These are phyloP conservation scores for Talaromyces thailandensis DNA, from an alignment of 495 filamentous ascomycete genomes.

Conservation along the genomic window DNA sequence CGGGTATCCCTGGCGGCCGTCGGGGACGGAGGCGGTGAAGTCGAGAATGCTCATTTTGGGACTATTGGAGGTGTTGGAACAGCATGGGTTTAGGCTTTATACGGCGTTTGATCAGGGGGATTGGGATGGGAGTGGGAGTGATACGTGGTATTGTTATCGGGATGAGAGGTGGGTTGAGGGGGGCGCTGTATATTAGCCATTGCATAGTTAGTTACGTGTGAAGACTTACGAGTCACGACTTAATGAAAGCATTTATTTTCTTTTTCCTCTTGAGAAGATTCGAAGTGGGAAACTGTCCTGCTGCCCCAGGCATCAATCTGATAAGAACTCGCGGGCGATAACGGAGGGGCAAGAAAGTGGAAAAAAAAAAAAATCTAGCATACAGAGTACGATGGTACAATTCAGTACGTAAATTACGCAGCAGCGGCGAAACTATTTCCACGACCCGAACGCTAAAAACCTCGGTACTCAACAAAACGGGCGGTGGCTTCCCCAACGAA, in stretches of 20 bases:
- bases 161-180: no score
- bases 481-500: constrained; percentile 2
- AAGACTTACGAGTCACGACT: no score
- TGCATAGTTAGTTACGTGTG: background rate
- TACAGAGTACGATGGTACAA: background rate
- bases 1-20: no score
- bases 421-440: background rate
- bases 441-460: background rate
- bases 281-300: background rate
- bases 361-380: background rate
- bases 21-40: no score
- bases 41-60: no score
- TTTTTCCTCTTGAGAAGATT: no score
- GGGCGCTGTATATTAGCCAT: background rate
- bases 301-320: background rate
- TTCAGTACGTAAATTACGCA: background rate
- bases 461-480: constrained; percentile 3
- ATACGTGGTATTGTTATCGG: no score
- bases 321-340: background rate
- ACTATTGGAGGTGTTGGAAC: no score
- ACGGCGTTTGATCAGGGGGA: no score
- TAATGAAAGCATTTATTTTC: no score
- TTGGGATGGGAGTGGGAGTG: no score
- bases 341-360: background rate
- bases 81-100: no score